These are phyloP conservation scores for Linnemannia schmuckeri DNA, from an alignment of 192 early-diverging fungal genomes.

Conservation along the genomic window DNA sequence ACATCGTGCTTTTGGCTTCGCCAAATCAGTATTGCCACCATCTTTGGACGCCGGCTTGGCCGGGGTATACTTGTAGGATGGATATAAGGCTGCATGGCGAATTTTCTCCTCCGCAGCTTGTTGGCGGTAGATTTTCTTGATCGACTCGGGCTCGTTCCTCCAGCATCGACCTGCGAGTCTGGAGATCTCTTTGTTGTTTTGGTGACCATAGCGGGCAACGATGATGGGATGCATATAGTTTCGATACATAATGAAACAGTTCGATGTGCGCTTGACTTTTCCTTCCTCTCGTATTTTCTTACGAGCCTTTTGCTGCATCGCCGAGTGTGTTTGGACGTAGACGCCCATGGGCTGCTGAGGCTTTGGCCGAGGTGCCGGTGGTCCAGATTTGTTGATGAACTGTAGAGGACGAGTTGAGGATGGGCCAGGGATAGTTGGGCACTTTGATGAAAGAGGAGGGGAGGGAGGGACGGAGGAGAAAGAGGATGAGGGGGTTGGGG, in stretches of 20 bases:
- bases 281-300: conserved; percentile 32
- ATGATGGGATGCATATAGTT: conserved; percentile 66
- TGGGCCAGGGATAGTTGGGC: neutral
- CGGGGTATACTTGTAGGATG: conserved; percentile 60
- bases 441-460: neutral
- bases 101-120: conserved; percentile 60
- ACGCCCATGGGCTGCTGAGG: neutral
- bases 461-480: neutral
- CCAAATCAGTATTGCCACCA: neutral
- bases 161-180: conserved; percentile 67
- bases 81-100: conserved; percentile 61
- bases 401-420: neutral
- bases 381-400: conserved; percentile 37
- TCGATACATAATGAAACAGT: conserved; percentile 71
- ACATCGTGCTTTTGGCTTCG: neutral
- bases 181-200: conserved; percentile 69
- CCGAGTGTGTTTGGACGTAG: conserved; percentile 28
- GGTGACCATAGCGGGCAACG: conserved; percentile 55
- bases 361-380: conserved; percentile 22
- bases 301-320: conserved; percentile 30
- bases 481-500: neutral
- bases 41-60: conserved; percentile 6
- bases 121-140: conserved; percentile 63
- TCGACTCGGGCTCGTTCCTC: conserved; percentile 58
- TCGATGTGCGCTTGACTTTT: conserved; percentile 42